A percentile compares a stretch with the other conserved stretches of the same genome.
These are phyloP conservation scores for Phytophthora sojae DNA, from an alignment of 352 stramenopile species.

Conservation along the genomic window DNA sequence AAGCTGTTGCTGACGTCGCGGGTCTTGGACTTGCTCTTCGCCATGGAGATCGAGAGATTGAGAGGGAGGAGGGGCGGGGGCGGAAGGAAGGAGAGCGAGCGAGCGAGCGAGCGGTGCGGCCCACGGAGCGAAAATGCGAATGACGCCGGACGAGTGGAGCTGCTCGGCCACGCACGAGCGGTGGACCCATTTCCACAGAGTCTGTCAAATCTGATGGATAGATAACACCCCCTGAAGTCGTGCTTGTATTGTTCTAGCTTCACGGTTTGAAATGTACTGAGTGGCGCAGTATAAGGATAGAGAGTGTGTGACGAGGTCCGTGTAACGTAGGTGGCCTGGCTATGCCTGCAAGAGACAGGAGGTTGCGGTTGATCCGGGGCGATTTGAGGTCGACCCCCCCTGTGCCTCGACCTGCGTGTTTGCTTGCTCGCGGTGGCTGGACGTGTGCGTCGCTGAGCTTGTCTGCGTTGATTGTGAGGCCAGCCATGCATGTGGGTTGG, in stretches of 20 bases:
- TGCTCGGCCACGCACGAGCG: constrained; percentile 12
- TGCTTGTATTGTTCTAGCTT: not conserved
- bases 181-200: not conserved
- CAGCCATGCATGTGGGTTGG: not conserved
- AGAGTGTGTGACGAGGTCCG: not conserved
- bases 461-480: not conserved
- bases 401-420: not conserved
- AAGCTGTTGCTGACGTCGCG: constrained; percentile 36
- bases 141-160: constrained; percentile 5
- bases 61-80: no score
- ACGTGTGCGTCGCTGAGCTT: not conserved
- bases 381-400: constrained; percentile 13
- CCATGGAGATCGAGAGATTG: constrained; percentile 11
- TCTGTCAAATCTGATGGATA: not conserved
- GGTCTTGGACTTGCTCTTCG: constrained; percentile 35
- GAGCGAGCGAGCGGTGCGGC: not conserved
- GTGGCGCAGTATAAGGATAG: not conserved
- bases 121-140: constrained; percentile 13
- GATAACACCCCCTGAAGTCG: not conserved
- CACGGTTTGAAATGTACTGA: not conserved
- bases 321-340: constrained; percentile 3
- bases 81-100: not conserved
- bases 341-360: constrained; percentile 26
- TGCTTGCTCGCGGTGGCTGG: not conserved
- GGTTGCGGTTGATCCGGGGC: constrained; percentile 16